Percentiles rank a stretch among this genome's conserved stretches.
Conservation (phyloP, 2,329 filamentous ascomycete species). For the Colletotrichum sp. region DNA sequence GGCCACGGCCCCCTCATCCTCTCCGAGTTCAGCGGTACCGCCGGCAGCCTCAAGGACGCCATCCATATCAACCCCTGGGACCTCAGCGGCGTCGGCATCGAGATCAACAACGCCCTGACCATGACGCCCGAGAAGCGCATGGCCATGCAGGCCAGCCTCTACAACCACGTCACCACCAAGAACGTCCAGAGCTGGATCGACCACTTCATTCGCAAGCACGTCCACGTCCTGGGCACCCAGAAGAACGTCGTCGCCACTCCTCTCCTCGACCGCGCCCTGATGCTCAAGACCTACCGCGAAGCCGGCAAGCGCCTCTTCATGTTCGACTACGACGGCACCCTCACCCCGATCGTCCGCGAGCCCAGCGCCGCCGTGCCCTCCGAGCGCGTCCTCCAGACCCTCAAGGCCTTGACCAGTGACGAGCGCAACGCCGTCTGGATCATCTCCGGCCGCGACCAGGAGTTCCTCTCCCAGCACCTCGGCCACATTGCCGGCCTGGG, state of each 20-base stretch:
- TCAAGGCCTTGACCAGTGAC: slow-evolving; percentile 81
- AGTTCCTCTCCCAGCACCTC: slow-evolving; percentile 88
- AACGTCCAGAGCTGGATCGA: slow-evolving; percentile 88
- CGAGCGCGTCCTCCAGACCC: slow-evolving; percentile 77
- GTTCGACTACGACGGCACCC: slow-evolving; percentile 98
- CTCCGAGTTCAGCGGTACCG: slow-evolving; percentile 95
- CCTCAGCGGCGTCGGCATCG: slow-evolving; percentile 79
- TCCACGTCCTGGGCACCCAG: slow-evolving; percentile 80
- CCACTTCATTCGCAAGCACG: slow-evolving; percentile 78
- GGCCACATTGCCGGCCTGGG: slow-evolving; percentile 90
- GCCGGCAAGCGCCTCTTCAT: slow-evolving; percentile 88
- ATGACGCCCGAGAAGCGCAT: slow-evolving; percentile 73
- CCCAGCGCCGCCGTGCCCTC: slow-evolving; percentile 89
- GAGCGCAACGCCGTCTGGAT: slow-evolving; percentile 94
- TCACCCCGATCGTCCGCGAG: slow-evolving; percentile 94
- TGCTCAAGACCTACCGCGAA: slow-evolving; percentile 76
- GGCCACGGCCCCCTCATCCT: slow-evolving; percentile 88
- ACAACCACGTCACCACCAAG: slow-evolving; percentile 83
- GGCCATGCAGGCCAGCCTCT: slow-evolving; percentile 76
- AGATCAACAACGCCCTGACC: slow-evolving; percentile 81
- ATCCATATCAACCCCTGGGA: slow-evolving; percentile 99
- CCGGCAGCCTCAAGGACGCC: slow-evolving; percentile 81
- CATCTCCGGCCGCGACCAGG: slow-evolving; percentile 92
- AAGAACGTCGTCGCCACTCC: slow-evolving; percentile 81
- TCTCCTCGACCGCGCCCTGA: slow-evolving; percentile 74